phyloP scores from a whole-genome alignment of 2,329 filamentous ascomycete genomes.

The Cladosporium oxysporum region DNA sequence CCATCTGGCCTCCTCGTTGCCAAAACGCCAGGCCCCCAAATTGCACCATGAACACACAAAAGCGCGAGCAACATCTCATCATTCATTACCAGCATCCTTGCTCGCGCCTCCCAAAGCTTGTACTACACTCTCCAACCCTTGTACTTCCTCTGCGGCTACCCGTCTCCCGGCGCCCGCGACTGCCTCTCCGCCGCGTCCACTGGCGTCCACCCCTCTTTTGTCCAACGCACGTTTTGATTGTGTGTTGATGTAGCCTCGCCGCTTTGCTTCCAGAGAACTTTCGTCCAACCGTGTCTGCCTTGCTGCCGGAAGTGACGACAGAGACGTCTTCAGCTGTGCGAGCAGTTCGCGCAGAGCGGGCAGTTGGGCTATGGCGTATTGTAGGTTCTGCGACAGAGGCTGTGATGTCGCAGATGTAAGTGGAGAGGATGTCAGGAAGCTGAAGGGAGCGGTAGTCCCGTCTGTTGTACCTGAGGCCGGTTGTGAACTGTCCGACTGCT shows the following conservation, averaged over 20 bases:
- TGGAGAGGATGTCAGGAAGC: conserved; percentile 57
- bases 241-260: conserved; percentile 80
- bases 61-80: neutral
- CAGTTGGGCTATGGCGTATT: conserved; percentile 80
- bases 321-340: conserved; percentile 52
- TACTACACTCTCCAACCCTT: conserved; percentile 41
- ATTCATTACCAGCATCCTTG: conserved; percentile 16
- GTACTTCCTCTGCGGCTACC: conserved; percentile 36
- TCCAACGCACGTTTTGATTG: conserved; percentile 78
- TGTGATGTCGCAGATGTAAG: conserved; percentile 45
- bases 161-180: conserved; percentile 1
- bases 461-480: conserved; percentile 10
- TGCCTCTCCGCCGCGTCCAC: neutral
- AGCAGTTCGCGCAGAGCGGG: conserved; percentile 74
- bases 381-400: conserved; percentile 68
- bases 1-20: neutral
- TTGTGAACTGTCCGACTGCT: conserved; percentile 16
- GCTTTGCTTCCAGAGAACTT: conserved; percentile 62
- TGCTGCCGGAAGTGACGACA: conserved; percentile 29
- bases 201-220: conserved; percentile 63
- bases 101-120: conserved; percentile 34
- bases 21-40: neutral
- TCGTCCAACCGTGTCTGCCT: conserved; percentile 37
- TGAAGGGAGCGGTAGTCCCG: conserved; percentile 44
- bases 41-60: neutral